A percentile compares a stretch with the other conserved stretches of the same genome.
Evolutionary conservation across 176 grass and related monocot species (phyloP).

Genomic region (Oryza punctata): DNA sequence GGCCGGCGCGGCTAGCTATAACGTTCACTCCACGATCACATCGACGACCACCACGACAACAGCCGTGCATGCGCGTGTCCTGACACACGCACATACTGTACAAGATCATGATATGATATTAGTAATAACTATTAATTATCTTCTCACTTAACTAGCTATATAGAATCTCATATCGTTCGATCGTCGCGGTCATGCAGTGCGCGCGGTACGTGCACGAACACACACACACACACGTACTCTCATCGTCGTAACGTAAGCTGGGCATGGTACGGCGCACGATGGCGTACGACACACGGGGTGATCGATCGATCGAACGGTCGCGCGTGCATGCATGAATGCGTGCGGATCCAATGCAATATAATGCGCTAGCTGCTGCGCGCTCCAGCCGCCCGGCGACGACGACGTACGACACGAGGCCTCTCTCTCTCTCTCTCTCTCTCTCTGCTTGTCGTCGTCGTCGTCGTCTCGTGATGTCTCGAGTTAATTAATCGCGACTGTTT

Average conservation of each 20-base stretch:
- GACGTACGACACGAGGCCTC: too few species aligned
- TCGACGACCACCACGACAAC: neutral
- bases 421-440: neutral
- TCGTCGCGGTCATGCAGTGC: neutral
- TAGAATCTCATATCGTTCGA: neutral
- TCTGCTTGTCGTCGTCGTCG: too few species aligned
- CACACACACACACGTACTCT: neutral
- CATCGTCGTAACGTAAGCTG: too few species aligned
- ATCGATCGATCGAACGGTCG: neutral
- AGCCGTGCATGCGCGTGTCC: neutral
- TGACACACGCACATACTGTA: too few species aligned
- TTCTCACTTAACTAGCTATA: too few species aligned
- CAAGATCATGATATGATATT: too few species aligned
- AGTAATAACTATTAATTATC: too few species aligned
- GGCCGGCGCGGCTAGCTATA: too few species aligned
- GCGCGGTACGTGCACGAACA: neutral
- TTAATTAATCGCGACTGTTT: constrained; percentile 29
- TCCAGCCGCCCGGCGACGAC: too few species aligned
- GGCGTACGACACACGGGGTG: neutral
- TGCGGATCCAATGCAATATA: neutral
- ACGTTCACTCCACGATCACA: neutral
- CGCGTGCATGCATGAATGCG: too few species aligned
- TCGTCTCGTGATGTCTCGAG: neutral
- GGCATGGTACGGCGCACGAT: too few species aligned
- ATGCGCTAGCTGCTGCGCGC: too few species aligned